These are phyloP conservation scores for Limnanthes douglasii DNA, from an alignment of 345 rosid species.

Conservation along the genomic window DNA sequence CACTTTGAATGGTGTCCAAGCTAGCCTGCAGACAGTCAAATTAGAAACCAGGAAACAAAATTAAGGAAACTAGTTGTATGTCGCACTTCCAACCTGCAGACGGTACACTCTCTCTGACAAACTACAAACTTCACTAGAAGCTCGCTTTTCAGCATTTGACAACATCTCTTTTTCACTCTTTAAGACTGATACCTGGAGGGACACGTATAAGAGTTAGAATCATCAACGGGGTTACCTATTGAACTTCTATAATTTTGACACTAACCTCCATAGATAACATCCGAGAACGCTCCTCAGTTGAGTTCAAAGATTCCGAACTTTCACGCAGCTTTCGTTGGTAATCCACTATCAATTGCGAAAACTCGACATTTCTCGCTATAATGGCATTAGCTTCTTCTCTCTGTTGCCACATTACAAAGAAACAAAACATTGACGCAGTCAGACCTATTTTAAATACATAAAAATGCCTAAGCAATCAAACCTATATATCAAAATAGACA, in stretches of 20 bases:
- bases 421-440: constrained; percentile 6
- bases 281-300: constrained; percentile 66
- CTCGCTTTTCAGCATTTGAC: constrained; percentile 82
- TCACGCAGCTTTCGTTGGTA: constrained; percentile 75
- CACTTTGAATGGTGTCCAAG: constrained; percentile 74
- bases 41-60: constrained; percentile 7
- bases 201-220: constrained; percentile 10
- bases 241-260: not conserved
- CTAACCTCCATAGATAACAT: constrained; percentile 79
- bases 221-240: not conserved
- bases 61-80: constrained; percentile 1
- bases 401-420: constrained; percentile 23
- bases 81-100: constrained; percentile 43
- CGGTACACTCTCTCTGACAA: constrained; percentile 74
- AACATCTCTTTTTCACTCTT: constrained; percentile 70
- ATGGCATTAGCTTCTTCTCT: constrained; percentile 45
- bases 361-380: constrained; percentile 77
- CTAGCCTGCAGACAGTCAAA: constrained; percentile 47
- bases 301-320: constrained; percentile 49
- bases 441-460: too few species aligned
- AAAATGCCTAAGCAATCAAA: constrained; percentile 3
- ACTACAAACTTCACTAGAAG: constrained; percentile 70
- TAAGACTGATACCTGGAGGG: constrained; percentile 44
- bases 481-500: not conserved
- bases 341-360: constrained; percentile 64